These are phyloP conservation scores for Geosmithia morbida DNA, from an alignment of 2,329 filamentous ascomycete species.

Conservation along the genomic window DNA sequence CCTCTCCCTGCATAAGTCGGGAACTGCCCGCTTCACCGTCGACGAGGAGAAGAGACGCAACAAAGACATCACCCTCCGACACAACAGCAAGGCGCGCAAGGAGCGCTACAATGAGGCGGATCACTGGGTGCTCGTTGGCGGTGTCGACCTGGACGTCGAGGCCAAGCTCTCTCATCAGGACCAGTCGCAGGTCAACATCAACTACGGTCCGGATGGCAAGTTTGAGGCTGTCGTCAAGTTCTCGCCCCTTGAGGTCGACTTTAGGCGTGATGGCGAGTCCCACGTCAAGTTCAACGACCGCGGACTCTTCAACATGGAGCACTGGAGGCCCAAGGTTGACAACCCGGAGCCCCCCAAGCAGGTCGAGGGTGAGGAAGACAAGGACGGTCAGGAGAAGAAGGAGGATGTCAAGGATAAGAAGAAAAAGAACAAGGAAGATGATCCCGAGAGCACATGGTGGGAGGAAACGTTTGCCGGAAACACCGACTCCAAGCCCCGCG, in stretches of 20 bases:
- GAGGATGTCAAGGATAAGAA: conserved; percentile 57
- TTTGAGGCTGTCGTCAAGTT: conserved; percentile 78
- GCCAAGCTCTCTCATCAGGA: conserved; percentile 55
- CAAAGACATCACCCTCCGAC: conserved; percentile 75
- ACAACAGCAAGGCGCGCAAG: conserved; percentile 73
- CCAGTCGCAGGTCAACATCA: conserved; percentile 55
- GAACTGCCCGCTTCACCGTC: conserved; percentile 71
- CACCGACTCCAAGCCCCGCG: conserved; percentile 88
- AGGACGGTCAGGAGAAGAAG: conserved; percentile 39
- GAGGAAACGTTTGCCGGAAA: conserved; percentile 92
- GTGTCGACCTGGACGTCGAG: conserved; percentile 55
- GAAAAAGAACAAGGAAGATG: conserved; percentile 63
- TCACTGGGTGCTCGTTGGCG: conserved; percentile 76
- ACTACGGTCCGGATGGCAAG: conserved; percentile 61
- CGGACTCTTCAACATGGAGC: conserved; percentile 86
- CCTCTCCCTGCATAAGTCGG: conserved; percentile 80
- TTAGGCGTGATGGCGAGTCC: conserved; percentile 66
- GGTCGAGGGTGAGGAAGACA: conserved; percentile 44
- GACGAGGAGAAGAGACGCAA: conserved; percentile 87
- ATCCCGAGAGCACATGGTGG: conserved; percentile 88
- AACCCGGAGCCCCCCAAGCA: conserved; percentile 40
- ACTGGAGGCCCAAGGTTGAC: conserved; percentile 84
- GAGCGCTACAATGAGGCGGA: conserved; percentile 89
- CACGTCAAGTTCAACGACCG: conserved; percentile 83
- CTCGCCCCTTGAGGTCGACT: conserved; percentile 72